Base-by-base conservation (phyloP, 805 yeast genomes). In the Danielia oregonensis region DNA sequence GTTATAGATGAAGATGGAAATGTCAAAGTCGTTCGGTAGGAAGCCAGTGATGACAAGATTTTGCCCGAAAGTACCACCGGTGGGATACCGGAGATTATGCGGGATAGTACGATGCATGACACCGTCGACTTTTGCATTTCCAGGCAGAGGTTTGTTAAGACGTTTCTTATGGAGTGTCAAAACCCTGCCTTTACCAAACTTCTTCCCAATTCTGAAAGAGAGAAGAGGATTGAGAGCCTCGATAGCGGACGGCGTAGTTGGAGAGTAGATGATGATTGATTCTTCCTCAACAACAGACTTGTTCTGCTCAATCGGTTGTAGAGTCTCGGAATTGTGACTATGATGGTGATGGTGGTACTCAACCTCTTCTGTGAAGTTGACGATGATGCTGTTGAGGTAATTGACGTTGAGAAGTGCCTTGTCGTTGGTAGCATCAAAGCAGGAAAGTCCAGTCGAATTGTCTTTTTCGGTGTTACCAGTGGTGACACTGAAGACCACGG, bases 61-160 rank as follows among this genome's bases (percentile, higher is more conserved):
- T 39, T 79, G 78, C 4, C 88, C 89, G 51, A 82, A 82, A 9
- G 69, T 51, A 1, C 78, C 86, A 15, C 82, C 78, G 0, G 76
- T 68, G 2, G 88, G 85, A 43, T 64, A 72, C 15, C 62, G 55
- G 32, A 82, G 57, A 23, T 70, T 66, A 37, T 54, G 63, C 1
- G 82, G 82, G 6, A 71, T 59, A 7, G 61, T 64, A 14, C 46
- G 44, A 17, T 34, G 43, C 18, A 37, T 39, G 29, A 36, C 49
- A 15, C 6, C 68, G 22, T 9, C 22, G 9, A 7, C 22, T 9
- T 19, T 19, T 10, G 5, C 23, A 6, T 14, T 12, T n/a, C n/a
- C n/a, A n/a, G n/a, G n/a, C n/a, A n/a, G n/a, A n/a, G n/a, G n/a
- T n/a, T n/a, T n/a, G 16, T 17, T 13, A 7, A 19, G 22, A 6